phyloP scores from a whole-genome alignment of 148 eudicot genomes.

The Polygonum maritimum region DNA sequence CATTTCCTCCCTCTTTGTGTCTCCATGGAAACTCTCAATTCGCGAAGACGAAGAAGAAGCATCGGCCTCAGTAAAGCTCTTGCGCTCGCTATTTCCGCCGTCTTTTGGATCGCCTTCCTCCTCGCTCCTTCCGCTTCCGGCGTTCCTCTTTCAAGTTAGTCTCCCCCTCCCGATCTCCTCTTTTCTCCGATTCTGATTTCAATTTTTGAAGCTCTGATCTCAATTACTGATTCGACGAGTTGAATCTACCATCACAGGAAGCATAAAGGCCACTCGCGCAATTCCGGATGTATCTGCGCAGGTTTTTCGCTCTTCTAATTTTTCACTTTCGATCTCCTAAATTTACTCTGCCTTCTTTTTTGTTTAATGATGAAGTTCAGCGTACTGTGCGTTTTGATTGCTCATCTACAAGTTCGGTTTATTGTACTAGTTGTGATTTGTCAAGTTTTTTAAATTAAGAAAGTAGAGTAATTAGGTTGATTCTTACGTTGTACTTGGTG shows the following conservation, averaged over 20 bases:
- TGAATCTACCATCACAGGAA: background rate
- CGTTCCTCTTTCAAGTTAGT: conserved; percentile 1
- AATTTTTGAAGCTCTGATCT: background rate
- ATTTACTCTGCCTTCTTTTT: background rate
- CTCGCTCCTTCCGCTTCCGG: background rate
- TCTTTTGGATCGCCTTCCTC: background rate
- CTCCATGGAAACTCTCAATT: background rate
- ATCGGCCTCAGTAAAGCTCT: background rate
- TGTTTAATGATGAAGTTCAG: too few species aligned
- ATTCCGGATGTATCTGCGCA: background rate
- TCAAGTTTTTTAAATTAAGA: too few species aligned
- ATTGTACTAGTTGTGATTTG: too few species aligned
- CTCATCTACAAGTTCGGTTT: too few species aligned
- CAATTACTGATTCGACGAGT: background rate
- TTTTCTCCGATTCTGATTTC: background rate
- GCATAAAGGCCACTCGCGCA: background rate
- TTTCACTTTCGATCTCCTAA: background rate
- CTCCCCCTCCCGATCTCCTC: background rate
- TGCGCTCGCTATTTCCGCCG: background rate
- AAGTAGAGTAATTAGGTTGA: too few species aligned
- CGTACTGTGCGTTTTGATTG: too few species aligned
- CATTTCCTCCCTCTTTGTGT: background rate
- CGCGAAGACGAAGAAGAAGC: background rate
- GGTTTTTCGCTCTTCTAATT: background rate
- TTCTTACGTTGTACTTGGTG: too few species aligned